Conservation (phyloP, 1,284 basidiomycete species). For the Salmacisia buchloeana region DNA sequence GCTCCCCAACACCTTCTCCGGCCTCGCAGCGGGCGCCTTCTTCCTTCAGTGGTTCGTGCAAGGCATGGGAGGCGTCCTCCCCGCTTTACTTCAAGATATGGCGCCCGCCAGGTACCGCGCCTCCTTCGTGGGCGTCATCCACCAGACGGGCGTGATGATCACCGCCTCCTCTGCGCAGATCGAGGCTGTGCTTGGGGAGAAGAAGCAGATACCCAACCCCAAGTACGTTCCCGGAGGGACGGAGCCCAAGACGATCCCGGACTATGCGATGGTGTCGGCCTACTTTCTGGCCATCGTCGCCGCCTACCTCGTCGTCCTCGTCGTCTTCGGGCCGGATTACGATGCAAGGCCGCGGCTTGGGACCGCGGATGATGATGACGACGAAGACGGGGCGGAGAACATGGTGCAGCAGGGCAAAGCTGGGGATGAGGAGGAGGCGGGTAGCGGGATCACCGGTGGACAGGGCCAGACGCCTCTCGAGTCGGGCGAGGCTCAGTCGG, state of each 20-base stretch:
- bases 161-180: constrained; percentile 82
- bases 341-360: too few relatives aligned
- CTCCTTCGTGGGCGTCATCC: constrained; percentile 83
- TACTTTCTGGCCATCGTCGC: constrained; percentile 68
- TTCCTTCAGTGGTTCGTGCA: constrained; percentile 41
- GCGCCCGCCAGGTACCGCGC: constrained; percentile 86
- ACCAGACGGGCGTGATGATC: constrained; percentile 71
- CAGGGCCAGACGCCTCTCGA: too few relatives aligned
- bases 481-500: too few relatives aligned
- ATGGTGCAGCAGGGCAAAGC: too few relatives aligned
- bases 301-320: constrained; percentile 42
- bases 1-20: constrained; percentile 24
- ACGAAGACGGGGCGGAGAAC: too few relatives aligned
- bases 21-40: constrained; percentile 33
- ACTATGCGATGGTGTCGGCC: constrained; percentile 83
- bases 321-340: constrained; percentile 35
- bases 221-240: constrained; percentile 16
- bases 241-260: constrained; percentile 57
- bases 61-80: constrained; percentile 61
- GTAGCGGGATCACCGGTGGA: too few relatives aligned
- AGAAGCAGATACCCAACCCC: constrained; percentile 32
- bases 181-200: constrained; percentile 65
- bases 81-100: constrained; percentile 81
- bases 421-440: too few relatives aligned
- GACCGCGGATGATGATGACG: too few relatives aligned